Base-by-base conservation (phyloP, 345 rosid species). In the Eucalyptus regnans region DNA sequence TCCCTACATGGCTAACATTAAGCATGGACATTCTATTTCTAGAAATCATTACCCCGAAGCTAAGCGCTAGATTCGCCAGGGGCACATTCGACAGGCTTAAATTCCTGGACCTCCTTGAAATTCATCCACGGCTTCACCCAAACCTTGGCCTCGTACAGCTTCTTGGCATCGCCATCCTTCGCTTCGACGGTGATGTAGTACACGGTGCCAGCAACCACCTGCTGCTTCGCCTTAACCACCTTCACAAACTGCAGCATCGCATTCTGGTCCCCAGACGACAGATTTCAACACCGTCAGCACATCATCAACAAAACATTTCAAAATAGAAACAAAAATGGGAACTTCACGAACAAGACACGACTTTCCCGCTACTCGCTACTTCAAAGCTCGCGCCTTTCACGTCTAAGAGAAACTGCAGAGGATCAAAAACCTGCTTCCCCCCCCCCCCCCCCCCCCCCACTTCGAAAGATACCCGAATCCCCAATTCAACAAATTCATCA, bases 91-190 rank as follows among this genome's bases (percentile, higher is more conserved):
- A 94, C 58, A 49, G 90, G 94, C 91, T 93, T 94, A 93, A 97
- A 97, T 15, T 93, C 95, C 89, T 96, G 95, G 88, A 96, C 91
- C 93, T 96, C 92, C 93, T 94, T 96, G 92, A 95, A 96, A 54
- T 97, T 91, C 93, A 91, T 33, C 99, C 99, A 97, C 33, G 95
- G 95, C 92, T 97, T 96, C 93, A 90, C 98, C 99, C 98, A 94
- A 66, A 97, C 93, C 93, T 97, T 96, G 87, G 98, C 99, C 93
- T 96, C 96, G 87, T 94, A 97, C 62, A 93, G 85, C 90, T 97
- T 95, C 64, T 90, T 91, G 88, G 91, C 87, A 50, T 91, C 96
- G 9, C 99, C 98, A 46, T 97, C 97, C 5, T 87, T 90, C 15
- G 92, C 99, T 94, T 96, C 99, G 86, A 97, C 18, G 3, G 98